A percentile compares a stretch with the other conserved stretches of the same genome.
Evolutionary conservation across 371 early-diverging fungal species (phyloP).

Genomic region (Vairimorpha apis): DNA sequence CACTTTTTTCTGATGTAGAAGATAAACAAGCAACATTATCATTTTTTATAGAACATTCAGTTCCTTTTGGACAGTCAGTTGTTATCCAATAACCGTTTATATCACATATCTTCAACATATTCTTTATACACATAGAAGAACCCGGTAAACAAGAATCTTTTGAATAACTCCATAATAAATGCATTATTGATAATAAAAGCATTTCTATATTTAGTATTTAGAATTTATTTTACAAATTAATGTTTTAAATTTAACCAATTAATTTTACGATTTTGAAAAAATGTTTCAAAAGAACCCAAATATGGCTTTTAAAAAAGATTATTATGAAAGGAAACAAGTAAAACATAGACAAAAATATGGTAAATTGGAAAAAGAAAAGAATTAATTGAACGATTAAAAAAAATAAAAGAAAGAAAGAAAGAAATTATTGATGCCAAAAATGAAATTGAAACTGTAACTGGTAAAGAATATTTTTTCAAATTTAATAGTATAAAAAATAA

Average conservation of each 20-base stretch:
- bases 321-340: conserved; percentile 41
- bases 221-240: neutral
- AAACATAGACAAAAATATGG: conserved; percentile 38
- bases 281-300: too few relatives aligned
- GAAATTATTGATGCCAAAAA: conserved; percentile 43
- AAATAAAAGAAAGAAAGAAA: conserved; percentile 43
- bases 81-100: conserved; percentile 47
- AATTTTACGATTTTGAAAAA: neutral
- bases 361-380: conserved; percentile 52
- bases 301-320: conserved; percentile 10
- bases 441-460: conserved; percentile 36
- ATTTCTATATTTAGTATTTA: conserved; percentile 1
- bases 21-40: conserved; percentile 34
- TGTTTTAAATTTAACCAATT: neutral
- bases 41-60: conserved; percentile 37
- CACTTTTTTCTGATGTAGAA: neutral
- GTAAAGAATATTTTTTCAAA: conserved; percentile 54
- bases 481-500: conserved; percentile 41
- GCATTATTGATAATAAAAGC: neutral
- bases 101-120: conserved; percentile 52
- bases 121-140: conserved; percentile 48
- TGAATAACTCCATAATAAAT: neutral
- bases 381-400: conserved; percentile 38
- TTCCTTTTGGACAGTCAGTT: conserved; percentile 51
- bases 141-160: conserved; percentile 54